A percentile compares a stretch with the other conserved stretches of the same genome.
Evolutionary conservation across 805 yeast species (phyloP).

Genomic region (Saccharomycopsis sp.): DNA sequence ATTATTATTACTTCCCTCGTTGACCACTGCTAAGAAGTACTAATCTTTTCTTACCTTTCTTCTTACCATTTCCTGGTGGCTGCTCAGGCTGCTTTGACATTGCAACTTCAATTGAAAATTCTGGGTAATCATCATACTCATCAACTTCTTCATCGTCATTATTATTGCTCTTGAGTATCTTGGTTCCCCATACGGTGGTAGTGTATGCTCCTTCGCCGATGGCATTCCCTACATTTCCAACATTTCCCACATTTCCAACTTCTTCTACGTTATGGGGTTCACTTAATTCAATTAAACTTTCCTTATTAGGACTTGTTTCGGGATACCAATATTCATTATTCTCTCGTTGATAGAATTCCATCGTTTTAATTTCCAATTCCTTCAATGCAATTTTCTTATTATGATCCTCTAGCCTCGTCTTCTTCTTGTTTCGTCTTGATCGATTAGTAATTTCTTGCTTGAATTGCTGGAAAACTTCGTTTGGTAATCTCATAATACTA

Average conservation of each 20-base stretch:
- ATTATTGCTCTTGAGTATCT: conserved; percentile 6
- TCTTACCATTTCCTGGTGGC: conserved; percentile 5
- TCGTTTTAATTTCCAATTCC: conserved; percentile 49
- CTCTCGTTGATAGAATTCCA: conserved; percentile 54
- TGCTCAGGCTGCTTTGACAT: conserved; percentile 7
- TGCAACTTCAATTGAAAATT: conserved; percentile 7
- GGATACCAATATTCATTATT: conserved; percentile 31
- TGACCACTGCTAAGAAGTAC: conserved; percentile 10
- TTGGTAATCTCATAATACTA: conserved; percentile 29
- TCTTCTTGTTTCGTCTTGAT: conserved; percentile 40
- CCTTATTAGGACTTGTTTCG: background rate
- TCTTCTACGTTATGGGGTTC: background rate
- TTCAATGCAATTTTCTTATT: conserved; percentile 49
- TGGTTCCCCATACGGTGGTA: conserved; percentile 22
- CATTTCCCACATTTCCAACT: background rate
- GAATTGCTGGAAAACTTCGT: conserved; percentile 40
- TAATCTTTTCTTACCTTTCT: conserved; percentile 15
- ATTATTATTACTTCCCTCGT: conserved; percentile 1
- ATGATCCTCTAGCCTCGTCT: conserved; percentile 54
- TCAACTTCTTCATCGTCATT: conserved; percentile 5
- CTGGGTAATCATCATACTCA: conserved; percentile 10
- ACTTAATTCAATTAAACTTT: background rate
- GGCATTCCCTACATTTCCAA: no score
- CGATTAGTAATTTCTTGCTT: conserved; percentile 52
- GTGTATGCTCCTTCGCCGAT: no score